Evolutionary conservation across 2,329 filamentous ascomycete species (phyloP), one percentile per base, ranked within the genome.

Genomic region (Fusarium armeniacum): DNA sequence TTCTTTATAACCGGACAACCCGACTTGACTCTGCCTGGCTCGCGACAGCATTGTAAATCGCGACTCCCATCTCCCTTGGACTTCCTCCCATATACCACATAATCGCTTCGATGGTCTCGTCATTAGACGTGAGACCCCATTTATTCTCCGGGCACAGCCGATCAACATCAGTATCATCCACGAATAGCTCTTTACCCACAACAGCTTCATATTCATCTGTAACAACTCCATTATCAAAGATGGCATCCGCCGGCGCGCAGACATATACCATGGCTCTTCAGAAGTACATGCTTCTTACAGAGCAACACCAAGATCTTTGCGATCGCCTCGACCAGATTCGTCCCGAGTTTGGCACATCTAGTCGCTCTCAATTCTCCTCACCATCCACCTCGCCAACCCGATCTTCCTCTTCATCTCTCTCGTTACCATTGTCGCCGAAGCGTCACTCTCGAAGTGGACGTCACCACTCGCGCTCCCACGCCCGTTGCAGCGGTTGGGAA

Each of bases 381-480:
- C 83, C 89, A 78, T 80, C 89, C 76, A 85, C 86, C 75, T 90
- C 90, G 76, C 86, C 85, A 75, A 82, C 87, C 78, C 76, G 90
- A 81, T 77, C 85, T 3, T 62, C 59, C 2, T 63, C 60, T 1
- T 63, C 85, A 73, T 83, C 86, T 57, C 83, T 83, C 77, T 83
- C 86, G 58, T 83, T 83, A 77, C 62, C 73, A 15, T 55, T 88
- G 81, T 80, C 86, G 82, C 73, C 85, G 80, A 74, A 81, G 78
- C 78, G 78, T 49, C 79, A 79, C 64, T 77, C 84, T 3, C 75
- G 76, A 65, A 77, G 76, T 53, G 77, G 73, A 46, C 72, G 71
- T 45, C 73, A 71, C 33, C 62, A 72, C 38, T 62, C 69, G 15
- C 75, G 74, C 51, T 73, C 73, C 16, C 73, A 77, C 32, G 76